Evolutionary conservation across 2,329 filamentous ascomycete species (phyloP), one percentile per base, ranked within the genome.

Genomic region (Epichloe gansuensis): DNA sequence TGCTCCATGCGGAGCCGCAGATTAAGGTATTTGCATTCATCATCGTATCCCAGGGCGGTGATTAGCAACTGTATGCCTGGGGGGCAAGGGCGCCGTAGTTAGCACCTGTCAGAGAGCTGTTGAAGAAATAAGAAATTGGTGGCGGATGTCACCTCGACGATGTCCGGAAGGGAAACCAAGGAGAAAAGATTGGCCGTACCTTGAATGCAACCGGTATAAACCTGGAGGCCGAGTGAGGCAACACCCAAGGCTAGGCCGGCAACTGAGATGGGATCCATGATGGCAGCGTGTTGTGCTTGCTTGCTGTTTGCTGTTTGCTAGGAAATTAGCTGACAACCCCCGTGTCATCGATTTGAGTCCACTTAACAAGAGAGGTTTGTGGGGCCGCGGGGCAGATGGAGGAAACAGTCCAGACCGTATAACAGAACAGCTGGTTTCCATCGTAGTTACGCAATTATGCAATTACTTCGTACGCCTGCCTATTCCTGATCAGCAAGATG

Each of bases 1-100:
- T 76, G 71, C 58, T 75, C 73, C 68, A 75, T 73, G 50, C 71
- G 69, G 48, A 75, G 59, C 48, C 73, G 66, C 56, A 75, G 58
- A 54, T 74, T 74, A 53, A 75, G 68, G 57, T 74, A 74, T 53
- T 65, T 69, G 58, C 67, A 74, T 46, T 74, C 71, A 54, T 75
- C 67, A n/a, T 71, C 70, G 51, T 73, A 72, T 45, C 70, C 68
- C 44, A 68, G 61, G n/a, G 72, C 73, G 5, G 72, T 74, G 44
- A 75, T 61, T 35, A 75, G 66, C 49, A 75, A 63, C 58, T 74
- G 72, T 51, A 75, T 74, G 23, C 67, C 51, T 52, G 21, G 2
- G 56, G 38, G 41, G 44, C 17, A 31, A 51, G n/a, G 35, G 36
- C 17, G 13, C 17, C 8, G 21, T 17, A 31, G 44, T 9, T 3